Evolutionary conservation across 192 early-diverging fungal genomes (phyloP).

Genomic region (Thamnidium elegans): DNA sequence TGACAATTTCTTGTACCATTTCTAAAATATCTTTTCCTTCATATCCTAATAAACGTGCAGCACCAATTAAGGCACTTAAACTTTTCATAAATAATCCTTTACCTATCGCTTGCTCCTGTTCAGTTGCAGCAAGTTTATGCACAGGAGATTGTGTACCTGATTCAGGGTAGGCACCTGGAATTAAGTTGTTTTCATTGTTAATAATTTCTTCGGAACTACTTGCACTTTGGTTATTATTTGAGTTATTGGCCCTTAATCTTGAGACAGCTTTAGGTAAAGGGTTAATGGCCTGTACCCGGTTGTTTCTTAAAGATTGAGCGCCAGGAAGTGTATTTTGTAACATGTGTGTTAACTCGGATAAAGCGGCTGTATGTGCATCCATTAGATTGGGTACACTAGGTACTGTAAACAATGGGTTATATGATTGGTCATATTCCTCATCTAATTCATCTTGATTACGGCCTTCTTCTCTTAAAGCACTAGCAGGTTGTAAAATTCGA

Average conservation of each 20-base stretch:
- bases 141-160: conserved; percentile 13
- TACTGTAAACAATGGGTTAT: conserved; percentile 38
- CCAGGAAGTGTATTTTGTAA: conserved; percentile 29
- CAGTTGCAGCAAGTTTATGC: neutral
- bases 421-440: conserved; percentile 40
- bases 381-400: conserved; percentile 40
- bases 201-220: neutral
- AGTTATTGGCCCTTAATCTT: neutral
- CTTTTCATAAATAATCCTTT: conserved; percentile 28
- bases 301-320: neutral
- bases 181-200: neutral
- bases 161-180: conserved; percentile 36
- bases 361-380: conserved; percentile 28
- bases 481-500: conserved; percentile 1
- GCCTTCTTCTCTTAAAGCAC: neutral
- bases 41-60: conserved; percentile 27
- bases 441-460: conserved; percentile 30
- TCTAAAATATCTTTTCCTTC: conserved; percentile 25
- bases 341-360: conserved; percentile 32
- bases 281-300: conserved; percentile 12
- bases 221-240: neutral
- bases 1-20: conserved; percentile 32
- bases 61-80: conserved; percentile 26
- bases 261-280: conserved; percentile 27
- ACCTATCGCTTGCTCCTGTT: conserved; percentile 2